phyloP scores from a whole-genome alignment of 1,139 yeast species.

The Debaryomycetaceae sp. region DNA sequence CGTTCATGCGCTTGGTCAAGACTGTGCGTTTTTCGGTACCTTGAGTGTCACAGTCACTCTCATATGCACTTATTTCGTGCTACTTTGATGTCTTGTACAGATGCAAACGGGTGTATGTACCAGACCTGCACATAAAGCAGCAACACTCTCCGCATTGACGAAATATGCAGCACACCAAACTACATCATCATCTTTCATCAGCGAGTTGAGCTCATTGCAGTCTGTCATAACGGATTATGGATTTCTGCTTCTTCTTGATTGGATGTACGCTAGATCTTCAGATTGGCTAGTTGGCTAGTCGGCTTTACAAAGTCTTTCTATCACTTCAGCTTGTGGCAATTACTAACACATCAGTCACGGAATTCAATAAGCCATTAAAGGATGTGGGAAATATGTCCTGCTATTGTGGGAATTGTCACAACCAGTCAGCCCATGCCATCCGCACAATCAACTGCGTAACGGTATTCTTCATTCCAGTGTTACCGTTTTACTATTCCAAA shows the following conservation, averaged over 20 bases:
- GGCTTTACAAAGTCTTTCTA: neutral
- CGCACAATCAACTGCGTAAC: slow-evolving; percentile 42
- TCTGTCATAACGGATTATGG: neutral
- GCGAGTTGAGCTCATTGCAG: neutral
- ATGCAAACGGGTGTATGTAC: neutral
- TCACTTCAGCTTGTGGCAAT: neutral
- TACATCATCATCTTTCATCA: neutral
- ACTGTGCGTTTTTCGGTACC: too few relatives aligned
- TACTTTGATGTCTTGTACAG: neutral
- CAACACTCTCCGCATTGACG: neutral
- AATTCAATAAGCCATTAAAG: slow-evolving; percentile 24
- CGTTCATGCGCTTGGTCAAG: too few relatives aligned
- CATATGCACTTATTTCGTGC: neutral
- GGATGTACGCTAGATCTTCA: slow-evolving; percentile 21
- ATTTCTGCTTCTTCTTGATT: slow-evolving; percentile 22
- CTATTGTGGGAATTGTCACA: slow-evolving; percentile 41
- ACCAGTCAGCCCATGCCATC: slow-evolving; percentile 41
- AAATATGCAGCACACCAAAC: too few relatives aligned
- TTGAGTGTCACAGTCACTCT: too few relatives aligned
- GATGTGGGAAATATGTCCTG: slow-evolving; percentile 27
- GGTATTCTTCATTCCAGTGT: slow-evolving; percentile 40
- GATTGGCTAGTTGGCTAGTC: neutral
- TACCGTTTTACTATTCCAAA: slow-evolving; percentile 39
- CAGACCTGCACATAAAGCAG: neutral
- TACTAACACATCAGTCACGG: slow-evolving; percentile 19